Conservation (phyloP, 495 filamentous ascomycete species). For the Rhypophila decipiens region DNA sequence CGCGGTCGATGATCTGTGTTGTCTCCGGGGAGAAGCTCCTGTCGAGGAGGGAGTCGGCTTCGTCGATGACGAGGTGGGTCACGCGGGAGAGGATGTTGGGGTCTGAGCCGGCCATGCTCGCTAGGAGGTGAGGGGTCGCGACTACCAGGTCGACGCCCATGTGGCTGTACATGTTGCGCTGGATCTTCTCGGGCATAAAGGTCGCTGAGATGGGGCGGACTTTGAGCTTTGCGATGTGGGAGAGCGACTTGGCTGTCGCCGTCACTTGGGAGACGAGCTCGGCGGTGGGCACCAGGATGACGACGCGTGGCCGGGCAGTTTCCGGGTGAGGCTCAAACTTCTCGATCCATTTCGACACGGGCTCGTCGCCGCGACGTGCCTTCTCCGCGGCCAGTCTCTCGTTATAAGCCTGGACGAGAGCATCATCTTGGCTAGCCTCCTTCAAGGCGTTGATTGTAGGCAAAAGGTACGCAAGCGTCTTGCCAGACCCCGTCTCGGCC, state of each 20-base stretch:
- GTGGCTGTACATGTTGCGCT: conserved; percentile 73
- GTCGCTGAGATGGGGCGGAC: conserved; percentile 72
- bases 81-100: conserved; percentile 86
- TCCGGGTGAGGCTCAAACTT: conserved; percentile 60
- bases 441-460: conserved; percentile 81
- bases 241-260: conserved; percentile 66
- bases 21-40: conserved; percentile 83
- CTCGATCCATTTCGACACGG: conserved; percentile 33
- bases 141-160: conserved; percentile 80
- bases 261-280: conserved; percentile 90
- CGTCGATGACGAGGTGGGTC: conserved; percentile 80
- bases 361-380: conserved; percentile 44
- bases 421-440: conserved; percentile 60
- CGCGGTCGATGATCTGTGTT: conserved; percentile 69
- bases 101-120: conserved; percentile 76
- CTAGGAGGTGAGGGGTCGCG: conserved; percentile 80
- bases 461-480: conserved; percentile 86
- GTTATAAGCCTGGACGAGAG: conserved; percentile 44
- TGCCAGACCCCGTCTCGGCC: conserved; percentile 94
- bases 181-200: conserved; percentile 71
- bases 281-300: conserved; percentile 88
- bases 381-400: conserved; percentile 39
- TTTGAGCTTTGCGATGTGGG: conserved; percentile 78
- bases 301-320: conserved; percentile 68
- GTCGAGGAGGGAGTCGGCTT: conserved; percentile 93